phyloP scores from a whole-genome alignment of 352 stramenopile genomes.

The Pythium vanterpoolii region DNA sequence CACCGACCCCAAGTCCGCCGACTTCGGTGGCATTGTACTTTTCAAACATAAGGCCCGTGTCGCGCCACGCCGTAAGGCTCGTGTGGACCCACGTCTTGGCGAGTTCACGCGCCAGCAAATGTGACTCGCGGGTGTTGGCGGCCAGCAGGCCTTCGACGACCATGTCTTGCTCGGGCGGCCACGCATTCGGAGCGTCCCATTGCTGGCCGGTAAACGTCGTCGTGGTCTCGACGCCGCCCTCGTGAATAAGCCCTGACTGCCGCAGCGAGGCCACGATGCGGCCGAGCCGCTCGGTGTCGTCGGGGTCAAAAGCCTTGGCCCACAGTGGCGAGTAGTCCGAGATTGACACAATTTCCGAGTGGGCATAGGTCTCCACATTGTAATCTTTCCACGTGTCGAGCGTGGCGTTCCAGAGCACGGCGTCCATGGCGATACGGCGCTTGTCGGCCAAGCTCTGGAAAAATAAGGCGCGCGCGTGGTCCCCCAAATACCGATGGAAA shows the following conservation, averaged over 20 bases:
- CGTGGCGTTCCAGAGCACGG: conserved; percentile 63
- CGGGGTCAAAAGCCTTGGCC: conserved; percentile 59
- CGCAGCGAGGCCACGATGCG: conserved; percentile 47
- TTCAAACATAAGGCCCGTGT: conserved; percentile 85
- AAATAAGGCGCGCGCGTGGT: conserved; percentile 35
- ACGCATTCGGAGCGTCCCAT: conserved; percentile 86
- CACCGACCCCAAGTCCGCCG: conserved; percentile 63
- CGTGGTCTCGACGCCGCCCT: conserved; percentile 69
- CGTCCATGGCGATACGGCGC: conserved; percentile 57
- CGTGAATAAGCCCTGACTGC: conserved; percentile 55
- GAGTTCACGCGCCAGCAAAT: conserved; percentile 47
- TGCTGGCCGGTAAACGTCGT: conserved; percentile 73
- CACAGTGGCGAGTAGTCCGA: conserved; percentile 80
- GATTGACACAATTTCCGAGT: conserved; percentile 48
- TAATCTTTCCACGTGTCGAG: conserved; percentile 70
- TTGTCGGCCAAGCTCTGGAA: conserved; percentile 41
- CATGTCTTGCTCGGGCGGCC: conserved; percentile 82
- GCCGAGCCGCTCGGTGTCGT: conserved; percentile 41
- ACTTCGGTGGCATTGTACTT: conserved; percentile 83
- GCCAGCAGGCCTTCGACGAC: conserved; percentile 73
- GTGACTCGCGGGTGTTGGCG: conserved; percentile 42
- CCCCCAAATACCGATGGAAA: conserved; percentile 52
- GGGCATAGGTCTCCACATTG: conserved; percentile 40
- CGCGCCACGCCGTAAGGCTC: conserved; percentile 57
- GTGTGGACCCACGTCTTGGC: conserved; percentile 60